These are phyloP conservation scores for Suaeda aralocaspica DNA, from an alignment of 148 eudicot species.

Conservation along the genomic window DNA sequence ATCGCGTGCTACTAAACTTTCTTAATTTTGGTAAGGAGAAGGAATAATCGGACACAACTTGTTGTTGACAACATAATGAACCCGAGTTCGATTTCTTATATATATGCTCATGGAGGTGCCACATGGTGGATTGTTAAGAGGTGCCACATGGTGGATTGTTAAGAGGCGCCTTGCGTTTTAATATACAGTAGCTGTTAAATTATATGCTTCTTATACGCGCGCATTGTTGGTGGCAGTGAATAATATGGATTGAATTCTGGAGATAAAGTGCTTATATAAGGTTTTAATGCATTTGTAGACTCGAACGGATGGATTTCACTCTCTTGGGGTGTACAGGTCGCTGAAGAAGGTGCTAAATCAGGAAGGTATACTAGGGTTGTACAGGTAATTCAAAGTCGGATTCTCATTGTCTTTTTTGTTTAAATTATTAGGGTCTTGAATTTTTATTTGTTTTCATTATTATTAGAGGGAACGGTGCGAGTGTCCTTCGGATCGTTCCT, in stretches of 20 bases:
- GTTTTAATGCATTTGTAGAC: constrained; percentile 44
- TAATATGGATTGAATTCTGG: no score
- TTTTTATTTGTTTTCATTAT: neutral
- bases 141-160: no score
- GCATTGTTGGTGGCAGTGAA: no score
- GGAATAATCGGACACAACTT: no score
- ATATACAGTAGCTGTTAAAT: neutral
- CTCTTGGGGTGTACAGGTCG: constrained; percentile 75
- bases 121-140: no score
- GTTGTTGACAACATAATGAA: no score
- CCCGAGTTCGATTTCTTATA: neutral
- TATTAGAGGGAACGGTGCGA: constrained; percentile 90
- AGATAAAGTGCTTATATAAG: constrained; percentile 6
- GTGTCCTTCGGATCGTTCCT: constrained; percentile 85
- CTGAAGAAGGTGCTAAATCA: constrained; percentile 68
- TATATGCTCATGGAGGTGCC: no score
- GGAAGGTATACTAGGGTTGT: constrained; percentile 79
- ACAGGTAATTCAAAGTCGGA: constrained; percentile 55
- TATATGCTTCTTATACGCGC: no score
- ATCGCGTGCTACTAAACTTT: no score
- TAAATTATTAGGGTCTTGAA: neutral
- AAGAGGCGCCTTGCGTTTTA: no score
- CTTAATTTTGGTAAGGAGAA: no score
- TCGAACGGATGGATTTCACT: constrained; percentile 79
- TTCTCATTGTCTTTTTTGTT: neutral